These are phyloP conservation scores for Monilinia fructigena DNA, from an alignment of 2,329 filamentous ascomycete species.

Conservation along the genomic window DNA sequence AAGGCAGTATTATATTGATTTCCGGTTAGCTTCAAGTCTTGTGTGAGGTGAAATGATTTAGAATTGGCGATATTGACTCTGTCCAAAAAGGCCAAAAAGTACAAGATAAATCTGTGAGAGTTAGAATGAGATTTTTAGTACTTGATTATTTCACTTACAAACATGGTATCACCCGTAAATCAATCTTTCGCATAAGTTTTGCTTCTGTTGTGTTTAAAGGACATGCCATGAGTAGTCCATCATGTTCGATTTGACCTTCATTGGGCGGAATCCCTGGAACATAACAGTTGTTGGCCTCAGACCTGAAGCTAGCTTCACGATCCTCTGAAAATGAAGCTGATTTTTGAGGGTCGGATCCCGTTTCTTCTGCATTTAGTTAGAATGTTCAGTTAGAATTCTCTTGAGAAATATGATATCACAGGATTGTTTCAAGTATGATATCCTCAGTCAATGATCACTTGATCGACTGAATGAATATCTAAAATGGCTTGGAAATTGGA, in stretches of 20 bases:
- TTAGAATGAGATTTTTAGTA: not conserved
- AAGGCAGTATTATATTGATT: conserved; percentile 71
- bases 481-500: not conserved
- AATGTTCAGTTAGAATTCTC: not conserved
- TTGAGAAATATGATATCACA: not conserved
- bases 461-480: not conserved
- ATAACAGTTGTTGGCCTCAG: conserved; percentile 31
- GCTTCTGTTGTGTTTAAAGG: conserved; percentile 49
- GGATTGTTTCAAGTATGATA: not conserved
- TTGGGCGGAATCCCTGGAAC: conserved; percentile 29
- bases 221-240: conserved; percentile 35
- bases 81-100: conserved; percentile 67
- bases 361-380: conserved; percentile 12
- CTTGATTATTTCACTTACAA: conserved; percentile 45
- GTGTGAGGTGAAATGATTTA: conserved; percentile 61
- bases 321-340: conserved; percentile 15
- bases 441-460: conserved; percentile 5
- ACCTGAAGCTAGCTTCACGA: conserved; percentile 32
- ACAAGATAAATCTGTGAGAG: conserved; percentile 53
- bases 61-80: conserved; percentile 81
- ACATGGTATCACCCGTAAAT: conserved; percentile 69
- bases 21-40: conserved; percentile 60
- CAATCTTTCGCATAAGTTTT: conserved; percentile 67
- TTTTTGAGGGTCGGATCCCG: conserved; percentile 2
- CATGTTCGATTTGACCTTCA: conserved; percentile 28